These are phyloP conservation scores for Insectozyma bohioensis DNA, from an alignment of 1,139 yeast species.

Conservation along the genomic window DNA sequence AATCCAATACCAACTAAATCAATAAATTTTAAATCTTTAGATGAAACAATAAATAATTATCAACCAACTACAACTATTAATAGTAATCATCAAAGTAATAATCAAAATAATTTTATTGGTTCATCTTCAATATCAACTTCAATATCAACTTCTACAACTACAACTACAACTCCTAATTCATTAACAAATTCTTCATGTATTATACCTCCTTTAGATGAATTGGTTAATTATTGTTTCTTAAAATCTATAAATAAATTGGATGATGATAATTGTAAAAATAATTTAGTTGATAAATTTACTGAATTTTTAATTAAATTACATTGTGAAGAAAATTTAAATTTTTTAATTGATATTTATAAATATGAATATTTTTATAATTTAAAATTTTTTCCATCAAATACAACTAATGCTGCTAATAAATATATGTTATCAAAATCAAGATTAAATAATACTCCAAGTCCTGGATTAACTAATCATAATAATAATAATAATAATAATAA, in stretches of 20 bases:
- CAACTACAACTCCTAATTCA: not conserved
- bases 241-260: constrained; percentile 20
- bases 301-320: constrained; percentile 27
- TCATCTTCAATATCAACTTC: not conserved
- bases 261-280: constrained; percentile 14
- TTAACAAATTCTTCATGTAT: constrained; percentile 1
- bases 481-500: too few species aligned
- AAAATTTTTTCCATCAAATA: constrained; percentile 3
- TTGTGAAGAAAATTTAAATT: constrained; percentile 47
- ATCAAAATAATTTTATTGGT: not conserved
- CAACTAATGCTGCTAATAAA: not conserved
- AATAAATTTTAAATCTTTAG: constrained; percentile 7
- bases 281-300: constrained; percentile 20
- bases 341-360: constrained; percentile 45
- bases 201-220: constrained; percentile 24
- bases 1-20: constrained; percentile 11
- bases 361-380: constrained; percentile 38
- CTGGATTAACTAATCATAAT: too few species aligned
- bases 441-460: constrained; percentile 15
- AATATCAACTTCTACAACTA: constrained; percentile 1
- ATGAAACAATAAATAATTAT: constrained; percentile 2
- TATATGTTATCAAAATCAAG: constrained; percentile 5
- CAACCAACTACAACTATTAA: not conserved
- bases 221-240: constrained; percentile 27
- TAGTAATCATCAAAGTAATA: not conserved